Percentiles rank a stretch among this genome's conserved stretches.
These are phyloP conservation scores for Phytophthora constricta DNA, from an alignment of 352 stramenopile species.

Conservation along the genomic window DNA sequence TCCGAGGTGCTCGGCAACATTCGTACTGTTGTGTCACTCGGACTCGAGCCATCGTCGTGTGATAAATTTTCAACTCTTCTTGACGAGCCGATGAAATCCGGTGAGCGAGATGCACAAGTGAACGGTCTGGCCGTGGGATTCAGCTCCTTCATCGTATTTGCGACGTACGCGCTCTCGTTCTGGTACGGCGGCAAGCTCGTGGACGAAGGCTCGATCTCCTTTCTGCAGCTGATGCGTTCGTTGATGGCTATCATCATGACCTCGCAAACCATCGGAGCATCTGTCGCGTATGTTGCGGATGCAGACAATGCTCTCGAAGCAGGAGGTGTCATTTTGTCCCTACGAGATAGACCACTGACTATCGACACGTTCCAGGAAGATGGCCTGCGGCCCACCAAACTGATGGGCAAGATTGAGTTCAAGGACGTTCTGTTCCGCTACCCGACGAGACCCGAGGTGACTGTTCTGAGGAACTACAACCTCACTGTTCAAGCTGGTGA, in stretches of 20 bases:
- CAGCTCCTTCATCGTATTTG: conserved; percentile 64
- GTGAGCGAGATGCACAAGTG: conserved; percentile 38
- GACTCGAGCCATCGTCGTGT: conserved; percentile 33
- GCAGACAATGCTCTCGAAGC: conserved; percentile 78
- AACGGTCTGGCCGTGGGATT: conserved; percentile 68
- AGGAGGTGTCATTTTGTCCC: conserved; percentile 37
- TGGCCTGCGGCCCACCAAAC: conserved; percentile 17
- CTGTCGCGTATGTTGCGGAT: conserved; percentile 34
- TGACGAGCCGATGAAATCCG: conserved; percentile 36
- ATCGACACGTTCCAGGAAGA: conserved; percentile 50
- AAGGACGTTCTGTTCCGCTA: conserved; percentile 77
- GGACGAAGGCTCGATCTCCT: conserved; percentile 37
- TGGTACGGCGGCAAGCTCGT: conserved; percentile 68
- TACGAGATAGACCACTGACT: conserved; percentile 35
- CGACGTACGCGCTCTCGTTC: conserved; percentile 62
- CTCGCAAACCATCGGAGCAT: conserved; percentile 38
- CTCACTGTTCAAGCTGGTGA: conserved; percentile 75
- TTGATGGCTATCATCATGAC: conserved; percentile 65
- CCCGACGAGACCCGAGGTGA: conserved; percentile 58
- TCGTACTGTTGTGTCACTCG: conserved; percentile 52
- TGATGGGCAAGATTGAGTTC: conserved; percentile 59
- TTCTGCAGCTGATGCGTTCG: conserved; percentile 40
- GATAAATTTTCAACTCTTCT: conserved; percentile 33
- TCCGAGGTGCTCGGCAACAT: conserved; percentile 56
- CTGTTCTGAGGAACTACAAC: conserved; percentile 84